Percentiles rank a stretch among this genome's conserved stretches.
Conservation (phyloP, 2,329 filamentous ascomycete genomes). For the Aschersonia sp. region DNA sequence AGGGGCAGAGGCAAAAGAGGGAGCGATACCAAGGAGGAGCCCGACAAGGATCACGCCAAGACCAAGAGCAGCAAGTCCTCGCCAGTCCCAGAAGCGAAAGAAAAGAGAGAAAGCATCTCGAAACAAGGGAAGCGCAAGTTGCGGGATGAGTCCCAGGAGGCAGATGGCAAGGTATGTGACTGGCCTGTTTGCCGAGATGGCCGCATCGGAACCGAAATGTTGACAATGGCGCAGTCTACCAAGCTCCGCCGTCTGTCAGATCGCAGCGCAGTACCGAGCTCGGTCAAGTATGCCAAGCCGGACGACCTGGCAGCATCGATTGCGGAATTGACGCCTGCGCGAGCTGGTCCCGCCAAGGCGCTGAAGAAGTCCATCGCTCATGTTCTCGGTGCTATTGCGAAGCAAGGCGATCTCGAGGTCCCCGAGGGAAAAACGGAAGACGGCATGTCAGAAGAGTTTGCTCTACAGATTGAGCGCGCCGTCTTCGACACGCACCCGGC, state of each 20-base stretch:
- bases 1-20: slow-evolving; percentile 48
- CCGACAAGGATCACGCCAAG: slow-evolving; percentile 23
- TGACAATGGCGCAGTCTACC: slow-evolving; percentile 16
- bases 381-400: slow-evolving; percentile 51
- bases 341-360: slow-evolving; percentile 55
- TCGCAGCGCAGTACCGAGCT: slow-evolving; percentile 21
- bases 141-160: slow-evolving; percentile 40
- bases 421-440: slow-evolving; percentile 49
- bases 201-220: neutral
- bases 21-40: slow-evolving; percentile 52
- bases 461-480: slow-evolving; percentile 66
- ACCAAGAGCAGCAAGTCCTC: slow-evolving; percentile 19
- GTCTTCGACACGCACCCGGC: slow-evolving; percentile 41
- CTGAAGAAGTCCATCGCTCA: slow-evolving; percentile 56
- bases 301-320: slow-evolving; percentile 36
- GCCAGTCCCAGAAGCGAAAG: slow-evolving; percentile 28
- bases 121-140: slow-evolving; percentile 42
- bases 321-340: slow-evolving; percentile 41
- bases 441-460: slow-evolving; percentile 52
- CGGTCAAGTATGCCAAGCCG: slow-evolving; percentile 30
- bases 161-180: slow-evolving; percentile 28
- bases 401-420: slow-evolving; percentile 47
- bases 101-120: slow-evolving; percentile 27
- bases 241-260: slow-evolving; percentile 41
- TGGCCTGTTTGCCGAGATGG: neutral